Base-by-base conservation (phyloP, 1,284 basidiomycete species). In the Schizophyllum amplum region DNA sequence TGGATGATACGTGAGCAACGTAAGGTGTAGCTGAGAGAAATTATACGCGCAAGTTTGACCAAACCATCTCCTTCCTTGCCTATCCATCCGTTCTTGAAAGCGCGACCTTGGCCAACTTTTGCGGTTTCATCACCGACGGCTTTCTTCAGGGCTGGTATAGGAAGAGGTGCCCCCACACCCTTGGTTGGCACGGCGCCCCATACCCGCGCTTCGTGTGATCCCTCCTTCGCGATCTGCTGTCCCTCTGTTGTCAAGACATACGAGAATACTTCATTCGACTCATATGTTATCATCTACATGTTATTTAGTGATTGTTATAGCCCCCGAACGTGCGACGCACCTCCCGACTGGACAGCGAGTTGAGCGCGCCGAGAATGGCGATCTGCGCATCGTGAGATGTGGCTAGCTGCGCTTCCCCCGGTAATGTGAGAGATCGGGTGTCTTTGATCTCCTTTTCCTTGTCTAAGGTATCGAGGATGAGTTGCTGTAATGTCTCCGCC, bases 21-120 rank as follows among this genome's bases (percentile, higher is more conserved):
- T 47, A 55, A 59, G 55, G 54, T 60, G 24, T 60, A 15, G 21
- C 26, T 7, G 33, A 24, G 21, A 26, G n/a, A 9, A 33, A 25
- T 27, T 4, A 56, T 4, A 79, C 90, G 64, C 57, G 95, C 93
- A 59, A 87, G 76, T 72, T 90, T 89, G 55, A 98, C 85, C 60
- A 98, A 85, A 21, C 93, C 92, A 62, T 85, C 82, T 3, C 91
- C 92, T 62, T 96, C 90, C 72, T 98, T 98, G 25, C 79, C 81
- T 62, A 98, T 94, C 95, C 97, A 99, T 63, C 91, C 92, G 68
- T 92, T 96, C 76, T 95, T 97, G 82, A 99, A 98, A 22, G 96
- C 97, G 62, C 91, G 84, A 24, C 89, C 88, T 72, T 99, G 97
- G 2, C 97, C 97, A 60, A 90, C 81, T 75, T 94, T 96, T 20